phyloP scores from a whole-genome alignment of 306 rosid genomes.

The Prunus kanzakura region DNA sequence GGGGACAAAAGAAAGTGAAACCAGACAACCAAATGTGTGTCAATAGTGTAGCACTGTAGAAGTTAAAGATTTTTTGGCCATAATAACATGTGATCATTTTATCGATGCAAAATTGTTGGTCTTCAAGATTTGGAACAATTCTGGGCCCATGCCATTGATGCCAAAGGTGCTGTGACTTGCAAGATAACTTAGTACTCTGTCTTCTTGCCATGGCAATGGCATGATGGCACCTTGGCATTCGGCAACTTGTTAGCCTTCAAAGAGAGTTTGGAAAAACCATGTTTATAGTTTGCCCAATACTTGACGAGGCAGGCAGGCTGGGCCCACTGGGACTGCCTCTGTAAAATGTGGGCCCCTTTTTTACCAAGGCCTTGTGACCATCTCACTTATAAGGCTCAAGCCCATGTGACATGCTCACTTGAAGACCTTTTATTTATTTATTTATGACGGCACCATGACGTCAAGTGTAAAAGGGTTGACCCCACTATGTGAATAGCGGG shows the following conservation, averaged over 20 bases:
- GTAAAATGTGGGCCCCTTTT: slow-evolving; percentile 9
- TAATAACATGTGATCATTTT: no score
- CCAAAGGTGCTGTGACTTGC: neutral
- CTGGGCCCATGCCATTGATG: neutral
- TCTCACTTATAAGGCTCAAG: slow-evolving; percentile 19
- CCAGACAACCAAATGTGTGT: neutral
- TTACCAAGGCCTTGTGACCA: slow-evolving; percentile 6
- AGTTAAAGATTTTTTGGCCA: neutral
- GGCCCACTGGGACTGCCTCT: neutral
- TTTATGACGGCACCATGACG: neutral
- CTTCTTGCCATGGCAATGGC: neutral
- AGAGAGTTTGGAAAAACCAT: neutral
- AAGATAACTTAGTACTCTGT: neutral
- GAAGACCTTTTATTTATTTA: neutral
- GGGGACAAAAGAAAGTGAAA: slow-evolving; percentile 8
- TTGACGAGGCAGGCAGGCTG: neutral
- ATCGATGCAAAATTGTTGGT: neutral
- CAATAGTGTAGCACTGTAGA: neutral
- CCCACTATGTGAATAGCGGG: neutral
- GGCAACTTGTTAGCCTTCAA: neutral
- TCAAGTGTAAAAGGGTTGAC: neutral
- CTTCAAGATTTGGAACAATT: neutral
- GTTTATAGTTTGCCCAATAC: neutral
- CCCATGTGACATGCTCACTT: slow-evolving; percentile 13
- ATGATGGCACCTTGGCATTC: neutral